Conservation (phyloP, 768 basidiomycete species). For the Leccinum rimulosum region DNA sequence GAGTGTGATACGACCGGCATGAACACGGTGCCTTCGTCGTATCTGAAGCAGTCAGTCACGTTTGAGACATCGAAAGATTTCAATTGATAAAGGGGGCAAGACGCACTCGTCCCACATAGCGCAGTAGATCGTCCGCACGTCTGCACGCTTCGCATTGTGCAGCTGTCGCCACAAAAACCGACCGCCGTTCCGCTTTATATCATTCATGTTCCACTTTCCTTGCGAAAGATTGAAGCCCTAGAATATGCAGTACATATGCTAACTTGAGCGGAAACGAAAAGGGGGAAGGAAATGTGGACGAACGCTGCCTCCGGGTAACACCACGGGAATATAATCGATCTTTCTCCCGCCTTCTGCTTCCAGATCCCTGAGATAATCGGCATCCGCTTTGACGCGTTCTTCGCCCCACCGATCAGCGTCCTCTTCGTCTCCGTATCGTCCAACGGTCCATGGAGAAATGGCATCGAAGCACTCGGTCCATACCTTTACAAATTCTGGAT, state of each 20-base stretch:
- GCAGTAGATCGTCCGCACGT: conserved; percentile 67
- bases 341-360: conserved; percentile 46
- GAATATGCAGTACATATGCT: background rate
- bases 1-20: conserved; percentile 68
- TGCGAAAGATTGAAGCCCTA: conserved; percentile 71
- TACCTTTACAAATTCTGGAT: conserved; percentile 61
- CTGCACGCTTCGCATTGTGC: conserved; percentile 59
- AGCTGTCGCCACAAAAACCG: conserved; percentile 79
- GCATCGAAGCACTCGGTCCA: conserved; percentile 81
- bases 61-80: background rate
- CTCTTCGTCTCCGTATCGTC: conserved; percentile 57
- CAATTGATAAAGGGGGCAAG: background rate
- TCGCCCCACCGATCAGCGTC: conserved; percentile 65
- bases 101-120: conserved; percentile 87
- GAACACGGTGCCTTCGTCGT: conserved; percentile 83
- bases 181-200: conserved; percentile 69
- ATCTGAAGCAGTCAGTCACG: conserved; percentile 39
- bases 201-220: conserved; percentile 72
- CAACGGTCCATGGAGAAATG: conserved; percentile 82
- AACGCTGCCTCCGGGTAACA: conserved; percentile 80
- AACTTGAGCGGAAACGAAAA: conserved; percentile 4
- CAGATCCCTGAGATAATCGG: conserved; percentile 52
- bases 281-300: conserved; percentile 27
- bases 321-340: conserved; percentile 81
- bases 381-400: conserved; percentile 61